phyloP scores from a whole-genome alignment of 2,329 filamentous ascomycete species.

The Clonostachys chloroleuca region DNA sequence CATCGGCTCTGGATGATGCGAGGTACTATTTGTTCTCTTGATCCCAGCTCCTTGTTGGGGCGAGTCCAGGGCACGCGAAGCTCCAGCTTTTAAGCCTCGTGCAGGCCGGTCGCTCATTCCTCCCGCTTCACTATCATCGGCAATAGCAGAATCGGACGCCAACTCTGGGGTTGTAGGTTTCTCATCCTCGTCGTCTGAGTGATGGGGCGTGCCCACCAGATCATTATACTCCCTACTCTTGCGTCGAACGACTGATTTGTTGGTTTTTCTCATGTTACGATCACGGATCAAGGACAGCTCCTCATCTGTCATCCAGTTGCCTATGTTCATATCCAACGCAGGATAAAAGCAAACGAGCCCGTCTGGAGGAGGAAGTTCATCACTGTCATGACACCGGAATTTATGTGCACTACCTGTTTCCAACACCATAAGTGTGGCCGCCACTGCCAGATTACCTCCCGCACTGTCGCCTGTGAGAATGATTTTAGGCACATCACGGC shows the following conservation, averaged over 20 bases:
- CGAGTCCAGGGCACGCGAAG: background rate
- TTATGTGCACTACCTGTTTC: conserved; percentile 57
- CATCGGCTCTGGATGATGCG: conserved; percentile 54
- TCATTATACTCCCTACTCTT: conserved; percentile 89
- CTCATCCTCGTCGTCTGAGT: conserved; percentile 70
- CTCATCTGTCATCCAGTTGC: conserved; percentile 98
- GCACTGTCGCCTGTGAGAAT: conserved; percentile 44
- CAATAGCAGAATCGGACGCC: background rate
- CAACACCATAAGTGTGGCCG: conserved; percentile 83
- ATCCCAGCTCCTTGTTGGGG: conserved; percentile 8
- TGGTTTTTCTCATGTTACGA: conserved; percentile 70
- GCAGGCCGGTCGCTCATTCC: no score
- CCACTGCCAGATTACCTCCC: conserved; percentile 48
- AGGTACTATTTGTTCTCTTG: conserved; percentile 19
- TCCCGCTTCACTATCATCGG: background rate
- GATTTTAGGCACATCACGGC: conserved; percentile 27
- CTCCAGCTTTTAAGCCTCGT: background rate
- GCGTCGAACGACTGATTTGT: conserved; percentile 70
- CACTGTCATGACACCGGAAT: conserved; percentile 24
- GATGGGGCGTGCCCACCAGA: conserved; percentile 77
- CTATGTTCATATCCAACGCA: conserved; percentile 92
- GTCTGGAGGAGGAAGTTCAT: conserved; percentile 66
- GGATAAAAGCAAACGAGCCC: conserved; percentile 87
- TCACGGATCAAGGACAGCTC: conserved; percentile 94
- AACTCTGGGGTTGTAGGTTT: conserved; percentile 2